These are phyloP conservation scores for Microcyclosporella mali DNA, from an alignment of 2,329 filamentous ascomycete species.

Conservation along the genomic window DNA sequence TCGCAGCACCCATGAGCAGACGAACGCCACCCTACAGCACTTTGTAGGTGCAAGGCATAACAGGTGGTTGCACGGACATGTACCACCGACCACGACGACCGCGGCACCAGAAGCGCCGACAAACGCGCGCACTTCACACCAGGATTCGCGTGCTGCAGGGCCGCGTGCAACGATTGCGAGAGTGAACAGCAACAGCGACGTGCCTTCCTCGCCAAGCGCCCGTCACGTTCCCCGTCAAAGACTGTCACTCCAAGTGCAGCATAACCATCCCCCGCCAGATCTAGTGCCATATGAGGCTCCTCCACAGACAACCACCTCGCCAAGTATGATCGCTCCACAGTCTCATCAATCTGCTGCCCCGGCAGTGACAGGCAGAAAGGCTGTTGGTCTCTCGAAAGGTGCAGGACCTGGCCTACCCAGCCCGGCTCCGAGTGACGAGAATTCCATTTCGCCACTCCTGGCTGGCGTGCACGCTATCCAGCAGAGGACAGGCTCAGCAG, in stretches of 20 bases:
- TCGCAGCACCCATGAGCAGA: slow-evolving; percentile 12
- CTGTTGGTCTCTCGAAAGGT: slow-evolving; percentile 3
- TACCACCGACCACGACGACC: not conserved
- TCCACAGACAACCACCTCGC: not conserved
- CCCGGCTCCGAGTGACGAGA: slow-evolving; percentile 57
- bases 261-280: no score
- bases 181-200: no score
- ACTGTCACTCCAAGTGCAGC: no score
- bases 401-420: slow-evolving; percentile 46
- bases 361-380: slow-evolving; percentile 2
- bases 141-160: no score
- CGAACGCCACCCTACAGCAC: slow-evolving; percentile 13
- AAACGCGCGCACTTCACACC: not conserved
- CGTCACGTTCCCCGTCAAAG: not conserved
- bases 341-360: no score
- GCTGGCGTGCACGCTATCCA: not conserved
- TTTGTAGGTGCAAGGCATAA: slow-evolving; percentile 14
- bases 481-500: not conserved
- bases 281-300: slow-evolving; percentile 11
- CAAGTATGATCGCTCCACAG: not conserved
- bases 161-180: no score
- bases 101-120: no score
- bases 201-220: no score
- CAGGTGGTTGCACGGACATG: slow-evolving; percentile 17
- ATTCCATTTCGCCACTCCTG: not conserved